Base-by-base conservation (phyloP, 2,329 filamentous ascomycete species). In the Hymenoscyphus infarciens region DNA sequence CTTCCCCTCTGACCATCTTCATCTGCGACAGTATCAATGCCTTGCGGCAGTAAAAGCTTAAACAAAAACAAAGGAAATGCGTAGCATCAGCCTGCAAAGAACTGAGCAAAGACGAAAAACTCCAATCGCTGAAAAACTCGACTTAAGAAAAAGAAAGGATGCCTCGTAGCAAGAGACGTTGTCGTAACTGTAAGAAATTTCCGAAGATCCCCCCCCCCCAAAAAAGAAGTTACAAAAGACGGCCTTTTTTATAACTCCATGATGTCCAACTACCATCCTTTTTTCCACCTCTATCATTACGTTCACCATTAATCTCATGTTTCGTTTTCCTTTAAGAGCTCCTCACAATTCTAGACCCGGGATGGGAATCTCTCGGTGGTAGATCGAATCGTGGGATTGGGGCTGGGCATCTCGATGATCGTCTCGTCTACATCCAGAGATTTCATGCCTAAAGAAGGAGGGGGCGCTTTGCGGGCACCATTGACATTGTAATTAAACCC, bases 331-430 rank as follows among this genome's bases (percentile, higher is more conserved):
- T 13, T 38, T 38, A 38, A 38, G 35, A 38, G 35, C 35, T 16
- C 13, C 35, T 38, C 13, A 4, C 8, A 33, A 10, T 57, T 49
- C 15, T 35, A 59, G 13, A 59, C 31, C 29, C 57, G 57, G 29
- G 19, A 31, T 49, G 57, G 57, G 33, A 52, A 59, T 22, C 42
- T 49, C 10, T 59, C 42, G 4, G n/a, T 25, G 8, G 45, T 19
- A 22, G 19, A 27, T 39, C 56, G 16, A n/a, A 31, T 29, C 35
- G 22, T 35, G 8, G 57, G 42, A 59, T 35, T 31, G 5, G 59
- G 59, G 19, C 42, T 61, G 13, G 59, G 59, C 25, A 61, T 56
- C 52, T 61, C 59, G 5, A 56, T 31, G 25, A 61, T 61, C 16
- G 59, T 61, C 59, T 56, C 52, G 10, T 53, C 59, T 11, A 56